Base-by-base conservation (phyloP, 148 eudicot genomes). In the Amaranthus palmeri region DNA sequence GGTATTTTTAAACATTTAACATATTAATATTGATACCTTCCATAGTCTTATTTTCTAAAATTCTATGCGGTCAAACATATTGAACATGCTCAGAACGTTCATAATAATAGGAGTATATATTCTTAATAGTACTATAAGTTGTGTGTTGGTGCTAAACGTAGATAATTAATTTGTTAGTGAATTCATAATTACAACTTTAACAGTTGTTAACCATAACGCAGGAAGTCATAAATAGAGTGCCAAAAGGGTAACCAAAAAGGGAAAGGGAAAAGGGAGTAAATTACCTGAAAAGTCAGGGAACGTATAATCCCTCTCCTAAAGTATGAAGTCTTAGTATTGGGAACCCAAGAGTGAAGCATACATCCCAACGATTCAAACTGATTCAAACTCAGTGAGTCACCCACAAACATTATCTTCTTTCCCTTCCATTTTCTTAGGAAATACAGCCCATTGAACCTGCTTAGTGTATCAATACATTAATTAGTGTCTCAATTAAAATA, bases 401-500 rank as follows among this genome's bases (percentile, higher is more conserved):
- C 97, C 47, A 92, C 97, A 76, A 92, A 92, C 96, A 90, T 92
- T 13, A 90, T 88, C 83, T 83, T 89, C 85, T 92, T 92, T 68
- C 97, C 92, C 68, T 84, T 85, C 85, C 85, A 86, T 74, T 83
- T 85, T 78, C 77, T 81, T 86, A 92, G 71, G 68, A 92, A 86
- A 42, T 77, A 43, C 72, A 85, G n/a, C 77, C 91, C 97, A 83
- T 88, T 88, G 75, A 92, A 92, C 73, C 97, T 92, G 76, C 36
- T 25, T 2, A 64, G 49, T 36, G 4, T 10, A 55, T n/a, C 59
- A 55, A 25, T 25, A 25, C 36, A 25, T 25, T 25, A 25, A 25
- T 25, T 25, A 25, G 2, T 25, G 36, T 25, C 36, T 25, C 36
- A 25, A 25, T 25, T 25, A 25, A 25, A 25, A 25, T 25, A 25